phyloP scores from a whole-genome alignment of 2,329 filamentous ascomycete species.

The Clarireedia sp. region DNA sequence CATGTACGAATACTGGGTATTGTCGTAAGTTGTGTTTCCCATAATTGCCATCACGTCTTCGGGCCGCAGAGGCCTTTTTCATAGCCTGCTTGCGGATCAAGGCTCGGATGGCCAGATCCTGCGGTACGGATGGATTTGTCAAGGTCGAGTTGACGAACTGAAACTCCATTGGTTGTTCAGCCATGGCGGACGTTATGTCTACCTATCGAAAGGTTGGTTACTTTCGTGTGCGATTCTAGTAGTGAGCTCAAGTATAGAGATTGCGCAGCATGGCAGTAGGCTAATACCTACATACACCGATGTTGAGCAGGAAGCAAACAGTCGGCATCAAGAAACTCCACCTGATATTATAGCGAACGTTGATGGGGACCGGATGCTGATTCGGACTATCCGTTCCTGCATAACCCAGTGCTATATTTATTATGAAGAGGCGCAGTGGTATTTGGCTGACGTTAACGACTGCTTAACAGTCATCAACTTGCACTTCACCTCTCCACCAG shows the following conservation, averaged over 20 bases:
- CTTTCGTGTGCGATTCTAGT: background rate
- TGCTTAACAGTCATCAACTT: background rate
- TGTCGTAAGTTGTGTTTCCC: conserved; percentile 30
- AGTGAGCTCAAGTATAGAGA: background rate
- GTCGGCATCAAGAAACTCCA: background rate
- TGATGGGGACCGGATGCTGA: background rate
- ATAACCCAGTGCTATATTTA: background rate
- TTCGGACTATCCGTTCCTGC: background rate
- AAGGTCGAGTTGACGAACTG: conserved; percentile 25
- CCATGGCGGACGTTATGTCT: background rate
- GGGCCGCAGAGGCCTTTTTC: conserved; percentile 30
- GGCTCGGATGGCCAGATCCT: conserved; percentile 18
- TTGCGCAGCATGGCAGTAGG: background rate
- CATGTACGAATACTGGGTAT: conserved; percentile 20
- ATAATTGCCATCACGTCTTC: conserved; percentile 27
- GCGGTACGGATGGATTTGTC: conserved; percentile 16
- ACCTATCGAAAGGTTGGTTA: background rate
- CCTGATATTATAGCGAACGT: background rate
- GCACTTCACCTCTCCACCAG: background rate
- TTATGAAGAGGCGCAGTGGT: background rate
- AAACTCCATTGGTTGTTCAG: conserved; percentile 14
- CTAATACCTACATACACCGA: background rate
- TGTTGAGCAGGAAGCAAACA: background rate
- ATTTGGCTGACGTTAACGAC: background rate
- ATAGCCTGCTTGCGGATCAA: conserved; percentile 34